These are phyloP conservation scores for Hortiboletus campestris DNA, from an alignment of 768 basidiomycete genomes.

Conservation along the genomic window DNA sequence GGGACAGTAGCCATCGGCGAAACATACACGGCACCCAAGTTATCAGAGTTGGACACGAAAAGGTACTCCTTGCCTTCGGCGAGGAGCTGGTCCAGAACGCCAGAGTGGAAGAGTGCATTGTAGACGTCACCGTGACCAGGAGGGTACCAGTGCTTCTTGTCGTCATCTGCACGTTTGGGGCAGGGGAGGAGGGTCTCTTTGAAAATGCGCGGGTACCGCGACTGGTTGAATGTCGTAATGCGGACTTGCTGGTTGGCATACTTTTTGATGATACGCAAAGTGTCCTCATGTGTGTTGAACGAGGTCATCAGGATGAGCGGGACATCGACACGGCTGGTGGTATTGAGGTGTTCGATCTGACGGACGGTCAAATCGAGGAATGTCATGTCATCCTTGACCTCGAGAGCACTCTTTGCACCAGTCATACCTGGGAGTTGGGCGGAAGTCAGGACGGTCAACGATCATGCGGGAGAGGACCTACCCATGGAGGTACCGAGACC, in stretches of 20 bases:
- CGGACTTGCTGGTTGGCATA: constrained; percentile 77
- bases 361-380: constrained; percentile 66
- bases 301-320: constrained; percentile 82
- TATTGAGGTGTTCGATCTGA: constrained; percentile 71
- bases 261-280: constrained; percentile 75
- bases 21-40: constrained; percentile 62
- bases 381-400: constrained; percentile 71
- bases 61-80: constrained; percentile 74
- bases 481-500: constrained; percentile 70
- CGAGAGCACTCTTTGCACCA: constrained; percentile 69
- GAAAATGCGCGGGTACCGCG: constrained; percentile 70
- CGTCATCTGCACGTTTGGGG: constrained; percentile 53
- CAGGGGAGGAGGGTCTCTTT: constrained; percentile 66
- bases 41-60: constrained; percentile 77
- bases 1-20: neutral
- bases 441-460: neutral
- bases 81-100: constrained; percentile 69
- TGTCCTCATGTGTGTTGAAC: constrained; percentile 80
- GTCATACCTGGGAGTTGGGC: constrained; percentile 42
- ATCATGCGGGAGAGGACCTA: constrained; percentile 11
- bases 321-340: constrained; percentile 59
- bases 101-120: constrained; percentile 68
- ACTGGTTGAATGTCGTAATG: constrained; percentile 71
- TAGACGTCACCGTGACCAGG: constrained; percentile 77
- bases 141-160: constrained; percentile 75